A percentile compares a stretch with the other conserved stretches of the same genome.
Conservation (phyloP, 768 basidiomycete species). For the Suillus decipiens region DNA sequence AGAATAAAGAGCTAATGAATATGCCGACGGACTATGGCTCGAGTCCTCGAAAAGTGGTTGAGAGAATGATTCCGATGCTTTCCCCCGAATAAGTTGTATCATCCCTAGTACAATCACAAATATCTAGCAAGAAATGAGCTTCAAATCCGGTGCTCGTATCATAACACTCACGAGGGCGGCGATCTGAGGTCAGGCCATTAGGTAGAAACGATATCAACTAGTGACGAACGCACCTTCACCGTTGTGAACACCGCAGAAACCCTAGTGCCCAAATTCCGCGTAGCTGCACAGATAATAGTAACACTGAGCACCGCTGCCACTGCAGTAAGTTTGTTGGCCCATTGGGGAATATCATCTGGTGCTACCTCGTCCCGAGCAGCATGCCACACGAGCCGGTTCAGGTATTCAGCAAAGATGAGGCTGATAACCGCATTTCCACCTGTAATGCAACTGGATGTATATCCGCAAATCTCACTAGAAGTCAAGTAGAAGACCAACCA, state of each 20-base stretch:
- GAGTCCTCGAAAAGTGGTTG: slow-evolving; percentile 72
- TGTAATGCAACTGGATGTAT: slow-evolving; percentile 22
- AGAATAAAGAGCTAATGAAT: slow-evolving; percentile 93
- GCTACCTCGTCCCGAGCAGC: slow-evolving; percentile 68
- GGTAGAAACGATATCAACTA: slow-evolving; percentile 2
- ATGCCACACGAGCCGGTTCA: slow-evolving; percentile 87
- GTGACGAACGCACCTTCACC: slow-evolving; percentile 62
- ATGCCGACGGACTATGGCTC: slow-evolving; percentile 77
- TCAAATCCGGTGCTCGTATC: slow-evolving; percentile 4
- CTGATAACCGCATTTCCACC: slow-evolving; percentile 83
- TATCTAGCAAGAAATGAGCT: slow-evolving; percentile 42
- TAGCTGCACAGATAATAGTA: slow-evolving; percentile 75
- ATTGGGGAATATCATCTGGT: slow-evolving; percentile 79
- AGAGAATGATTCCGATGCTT: slow-evolving; percentile 65
- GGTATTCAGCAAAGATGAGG: slow-evolving; percentile 89
- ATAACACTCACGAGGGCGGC: slow-evolving; percentile 57
- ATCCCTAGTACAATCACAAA: slow-evolving; percentile 79
- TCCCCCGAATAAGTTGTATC: slow-evolving; percentile 71
- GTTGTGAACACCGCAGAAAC: slow-evolving; percentile 86
- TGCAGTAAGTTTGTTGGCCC: slow-evolving; percentile 91
- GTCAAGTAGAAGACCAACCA: slow-evolving; percentile 41
- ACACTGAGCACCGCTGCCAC: slow-evolving; percentile 69
- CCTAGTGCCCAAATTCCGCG: slow-evolving; percentile 75
- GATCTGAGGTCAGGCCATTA: slow-evolving; percentile 41
- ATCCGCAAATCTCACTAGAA: slow-evolving; percentile 4